Percentiles rank a stretch among this genome's conserved stretches.
phyloP scores from a whole-genome alignment of 1,284 basidiomycete species.

The Boletus coffeatus region DNA sequence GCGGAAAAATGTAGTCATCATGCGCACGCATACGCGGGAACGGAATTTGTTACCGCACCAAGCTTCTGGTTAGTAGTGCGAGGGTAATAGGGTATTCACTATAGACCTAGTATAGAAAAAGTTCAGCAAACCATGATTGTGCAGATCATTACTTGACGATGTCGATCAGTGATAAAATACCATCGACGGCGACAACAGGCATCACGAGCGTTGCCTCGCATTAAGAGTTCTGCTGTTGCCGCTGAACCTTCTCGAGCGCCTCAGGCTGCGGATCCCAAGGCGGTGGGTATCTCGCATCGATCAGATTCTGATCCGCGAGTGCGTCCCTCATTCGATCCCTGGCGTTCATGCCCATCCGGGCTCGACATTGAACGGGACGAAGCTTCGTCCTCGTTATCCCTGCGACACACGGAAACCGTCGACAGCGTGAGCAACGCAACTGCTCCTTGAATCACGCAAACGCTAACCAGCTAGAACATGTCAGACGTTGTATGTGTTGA shows the following conservation, averaged over 20 bases:
- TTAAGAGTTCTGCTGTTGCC: constrained; percentile 19
- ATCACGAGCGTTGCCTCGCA: constrained; percentile 14
- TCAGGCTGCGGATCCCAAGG: constrained; percentile 55
- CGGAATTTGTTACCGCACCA: too few species aligned
- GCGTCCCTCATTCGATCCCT: constrained; percentile 65
- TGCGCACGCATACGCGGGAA: too few species aligned
- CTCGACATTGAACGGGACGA: constrained; percentile 63
- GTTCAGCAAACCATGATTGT: constrained; percentile 8
- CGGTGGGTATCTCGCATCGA: constrained; percentile 64
- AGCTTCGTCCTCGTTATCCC: constrained; percentile 83
- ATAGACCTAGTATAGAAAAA: not conserved
- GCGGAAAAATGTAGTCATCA: too few species aligned
- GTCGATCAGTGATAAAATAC: not conserved
- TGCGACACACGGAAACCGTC: constrained; percentile 22
- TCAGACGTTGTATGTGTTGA: constrained; percentile 1
- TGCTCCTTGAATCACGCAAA: constrained; percentile 73
- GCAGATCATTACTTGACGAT: not conserved
- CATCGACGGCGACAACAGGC: not conserved
- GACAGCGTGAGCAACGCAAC: constrained; percentile 33
- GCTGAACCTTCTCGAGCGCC: constrained; percentile 30
- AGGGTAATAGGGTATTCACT: too few species aligned
- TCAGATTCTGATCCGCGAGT: constrained; percentile 66
- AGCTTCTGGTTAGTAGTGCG: too few species aligned
- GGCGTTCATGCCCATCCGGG: constrained; percentile 67
- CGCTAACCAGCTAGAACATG: constrained; percentile 35